These are phyloP conservation scores for Tardiomyces depauwii DNA, from an alignment of 1,139 yeast genomes.

Conservation along the genomic window DNA sequence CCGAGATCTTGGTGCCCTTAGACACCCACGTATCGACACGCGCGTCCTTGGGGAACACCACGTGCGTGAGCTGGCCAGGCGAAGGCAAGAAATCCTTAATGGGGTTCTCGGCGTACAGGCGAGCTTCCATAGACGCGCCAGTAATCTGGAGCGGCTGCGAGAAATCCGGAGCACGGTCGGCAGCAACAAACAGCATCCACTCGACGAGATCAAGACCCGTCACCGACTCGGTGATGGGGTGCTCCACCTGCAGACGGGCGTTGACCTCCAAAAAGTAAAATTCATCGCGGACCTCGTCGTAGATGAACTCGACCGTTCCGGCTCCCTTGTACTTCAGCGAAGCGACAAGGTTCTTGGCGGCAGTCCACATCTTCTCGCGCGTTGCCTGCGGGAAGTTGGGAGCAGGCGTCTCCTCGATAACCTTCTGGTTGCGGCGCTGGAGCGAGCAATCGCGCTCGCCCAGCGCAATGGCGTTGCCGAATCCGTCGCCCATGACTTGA, in stretches of 20 bases:
- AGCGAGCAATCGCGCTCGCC: slow-evolving; percentile 97
- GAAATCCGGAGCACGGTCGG: slow-evolving; percentile 76
- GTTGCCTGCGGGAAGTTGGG: slow-evolving; percentile 81
- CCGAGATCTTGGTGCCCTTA: slow-evolving; percentile 80
- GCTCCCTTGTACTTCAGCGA: slow-evolving; percentile 80
- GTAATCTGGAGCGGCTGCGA: slow-evolving; percentile 34
- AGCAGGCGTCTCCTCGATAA: slow-evolving; percentile 96
- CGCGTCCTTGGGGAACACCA: slow-evolving; percentile 65
- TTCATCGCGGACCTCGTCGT: slow-evolving; percentile 73
- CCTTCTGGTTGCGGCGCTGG: slow-evolving; percentile 93
- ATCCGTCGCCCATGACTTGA: slow-evolving; percentile 93
- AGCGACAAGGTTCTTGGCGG: slow-evolving; percentile 74
- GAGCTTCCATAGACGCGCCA: slow-evolving; percentile 95
- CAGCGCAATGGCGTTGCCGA: slow-evolving; percentile 80
- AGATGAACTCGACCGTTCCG: slow-evolving; percentile 94
- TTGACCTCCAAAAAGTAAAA: slow-evolving; percentile 93
- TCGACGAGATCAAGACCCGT: slow-evolving; percentile 92
- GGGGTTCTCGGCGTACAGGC: slow-evolving; percentile 94
- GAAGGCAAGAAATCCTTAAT: slow-evolving; percentile 91
- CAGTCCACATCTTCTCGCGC: slow-evolving; percentile 60
- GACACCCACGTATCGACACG: slow-evolving; percentile 91
- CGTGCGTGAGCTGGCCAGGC: slow-evolving; percentile 87
- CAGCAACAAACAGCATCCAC: slow-evolving; percentile 92
- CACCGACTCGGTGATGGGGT: slow-evolving; percentile 91
- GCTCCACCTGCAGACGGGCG: slow-evolving; percentile 95